These are phyloP conservation scores for Aegilops tauschii DNA, from an alignment of 176 grass and related monocot genomes.

Conservation along the genomic window DNA sequence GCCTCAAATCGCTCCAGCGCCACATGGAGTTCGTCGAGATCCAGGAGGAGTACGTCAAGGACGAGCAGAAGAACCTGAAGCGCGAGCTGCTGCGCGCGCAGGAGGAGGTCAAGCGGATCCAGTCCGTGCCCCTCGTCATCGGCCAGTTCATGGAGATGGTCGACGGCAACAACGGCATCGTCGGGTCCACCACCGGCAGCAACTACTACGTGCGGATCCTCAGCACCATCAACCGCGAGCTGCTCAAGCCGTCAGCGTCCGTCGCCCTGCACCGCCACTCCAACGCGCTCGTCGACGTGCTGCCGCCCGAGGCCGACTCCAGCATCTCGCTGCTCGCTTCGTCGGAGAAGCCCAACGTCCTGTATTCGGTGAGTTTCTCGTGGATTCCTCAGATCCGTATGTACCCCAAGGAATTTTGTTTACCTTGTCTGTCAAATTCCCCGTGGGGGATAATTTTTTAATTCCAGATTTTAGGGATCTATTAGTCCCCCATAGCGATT, in stretches of 20 bases:
- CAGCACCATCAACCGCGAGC: constrained; percentile 94
- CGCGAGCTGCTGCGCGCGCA: constrained; percentile 87
- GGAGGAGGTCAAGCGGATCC: constrained; percentile 99
- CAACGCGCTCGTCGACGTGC: constrained; percentile 86
- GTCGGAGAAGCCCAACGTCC: constrained; percentile 86
- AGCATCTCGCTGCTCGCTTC: constrained; percentile 88
- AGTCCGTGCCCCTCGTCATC: constrained; percentile 95
- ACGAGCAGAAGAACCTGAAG: constrained; percentile 99
- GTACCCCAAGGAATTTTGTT: neutral
- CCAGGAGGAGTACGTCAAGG: constrained; percentile 94
- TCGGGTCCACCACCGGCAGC: constrained; percentile 91
- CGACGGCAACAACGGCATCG: constrained; percentile 97
- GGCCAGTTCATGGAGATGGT: constrained; percentile 99
- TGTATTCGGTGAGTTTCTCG: constrained; percentile 43
- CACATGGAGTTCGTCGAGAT: constrained; percentile 93
- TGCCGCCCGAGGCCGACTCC: constrained; percentile 91
- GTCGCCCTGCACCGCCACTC: constrained; percentile 91
- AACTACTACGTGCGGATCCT: constrained; percentile 97
- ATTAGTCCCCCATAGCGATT: neutral
- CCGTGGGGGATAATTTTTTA: neutral
- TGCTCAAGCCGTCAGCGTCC: constrained; percentile 85
- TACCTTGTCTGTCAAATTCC: neutral
- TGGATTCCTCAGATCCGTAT: neutral
- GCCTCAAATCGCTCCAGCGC: constrained; percentile 81
- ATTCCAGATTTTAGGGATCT: neutral